phyloP scores from a whole-genome alignment of 345 rosid genomes.

The Rubroshorea leprosula region DNA sequence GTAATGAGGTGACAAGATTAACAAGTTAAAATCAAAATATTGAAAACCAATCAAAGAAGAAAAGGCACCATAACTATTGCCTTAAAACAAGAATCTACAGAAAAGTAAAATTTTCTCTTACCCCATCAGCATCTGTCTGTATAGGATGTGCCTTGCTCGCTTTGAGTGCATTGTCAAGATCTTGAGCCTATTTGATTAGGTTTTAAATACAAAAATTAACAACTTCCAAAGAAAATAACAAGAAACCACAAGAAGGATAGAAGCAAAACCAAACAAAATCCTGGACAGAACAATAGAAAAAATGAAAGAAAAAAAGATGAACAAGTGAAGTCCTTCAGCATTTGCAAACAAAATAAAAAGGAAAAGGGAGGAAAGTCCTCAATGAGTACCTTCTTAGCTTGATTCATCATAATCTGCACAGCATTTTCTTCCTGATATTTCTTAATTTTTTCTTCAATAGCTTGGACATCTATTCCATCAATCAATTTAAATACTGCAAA shows the following conservation, averaged over 20 bases:
- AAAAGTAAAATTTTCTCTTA: constrained; percentile 26
- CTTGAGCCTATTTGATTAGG: constrained; percentile 73
- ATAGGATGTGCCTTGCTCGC: constrained; percentile 63
- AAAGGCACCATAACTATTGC: background rate
- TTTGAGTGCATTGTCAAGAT: constrained; percentile 69
- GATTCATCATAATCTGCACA: constrained; percentile 78
- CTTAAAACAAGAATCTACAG: background rate
- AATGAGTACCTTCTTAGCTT: constrained; percentile 65
- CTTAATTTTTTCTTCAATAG: constrained; percentile 66
- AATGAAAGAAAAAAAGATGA: background rate
- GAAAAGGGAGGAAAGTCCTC: background rate
- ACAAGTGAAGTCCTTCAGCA: background rate
- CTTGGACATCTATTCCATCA: constrained; percentile 68
- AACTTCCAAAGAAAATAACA: constrained; percentile 5
- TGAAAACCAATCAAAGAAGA: background rate
- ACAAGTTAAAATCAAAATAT: background rate
- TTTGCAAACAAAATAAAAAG: background rate
- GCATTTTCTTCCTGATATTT: constrained; percentile 78
- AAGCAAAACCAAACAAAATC: background rate
- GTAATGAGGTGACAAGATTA: background rate
- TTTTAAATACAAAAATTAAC: constrained; percentile 9
- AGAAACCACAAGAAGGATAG: background rate
- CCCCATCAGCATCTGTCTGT: constrained; percentile 56
- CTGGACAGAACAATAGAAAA: background rate
- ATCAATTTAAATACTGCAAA: constrained; percentile 62